phyloP scores from a whole-genome alignment of 2,329 filamentous ascomycete species.

The Xylariaceae sp. region DNA sequence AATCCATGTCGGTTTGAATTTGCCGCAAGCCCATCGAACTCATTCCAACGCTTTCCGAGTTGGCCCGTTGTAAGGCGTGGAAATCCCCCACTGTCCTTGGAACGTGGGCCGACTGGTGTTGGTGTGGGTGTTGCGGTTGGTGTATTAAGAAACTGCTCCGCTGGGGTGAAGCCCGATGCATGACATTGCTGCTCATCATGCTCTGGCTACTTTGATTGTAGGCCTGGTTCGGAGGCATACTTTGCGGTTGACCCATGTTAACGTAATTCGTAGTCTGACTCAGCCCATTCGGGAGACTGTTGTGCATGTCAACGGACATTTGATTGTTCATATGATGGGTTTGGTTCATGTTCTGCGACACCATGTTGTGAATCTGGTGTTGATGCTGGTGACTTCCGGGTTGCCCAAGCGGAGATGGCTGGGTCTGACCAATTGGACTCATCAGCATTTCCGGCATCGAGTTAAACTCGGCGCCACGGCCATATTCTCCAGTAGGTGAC shows the following conservation, averaged over 20 bases:
- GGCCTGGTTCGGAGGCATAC: constrained; percentile 25
- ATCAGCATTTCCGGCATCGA: constrained; percentile 52
- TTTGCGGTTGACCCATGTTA: constrained; percentile 31
- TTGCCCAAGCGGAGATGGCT: constrained; percentile 33
- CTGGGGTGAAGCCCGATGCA: constrained; percentile 35
- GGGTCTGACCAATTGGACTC: constrained; percentile 41
- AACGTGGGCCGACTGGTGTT: constrained; percentile 30
- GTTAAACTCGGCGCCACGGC: constrained; percentile 43
- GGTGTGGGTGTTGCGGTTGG: constrained; percentile 31
- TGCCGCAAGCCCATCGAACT: constrained; percentile 33
- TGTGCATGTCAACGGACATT: constrained; percentile 33
- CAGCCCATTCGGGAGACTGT: constrained; percentile 27
- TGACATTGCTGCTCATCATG: constrained; percentile 31
- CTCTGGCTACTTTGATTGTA: constrained; percentile 26
- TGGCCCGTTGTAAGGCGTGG: constrained; percentile 44
- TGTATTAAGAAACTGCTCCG: constrained; percentile 39
- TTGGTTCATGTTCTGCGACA: constrained; percentile 31
- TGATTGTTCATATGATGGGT: constrained; percentile 33
- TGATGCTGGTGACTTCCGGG: constrained; percentile 30
- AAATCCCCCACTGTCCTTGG: constrained; percentile 45
- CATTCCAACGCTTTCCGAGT: constrained; percentile 37
- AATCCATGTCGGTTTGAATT: constrained; percentile 38
- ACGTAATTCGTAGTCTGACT: constrained; percentile 32
- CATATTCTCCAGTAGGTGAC: constrained; percentile 48
- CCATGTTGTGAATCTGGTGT: constrained; percentile 25